These are phyloP conservation scores for Plasmodium ovale DNA, from an alignment of 169 alveolate species.

Conservation along the genomic window DNA sequence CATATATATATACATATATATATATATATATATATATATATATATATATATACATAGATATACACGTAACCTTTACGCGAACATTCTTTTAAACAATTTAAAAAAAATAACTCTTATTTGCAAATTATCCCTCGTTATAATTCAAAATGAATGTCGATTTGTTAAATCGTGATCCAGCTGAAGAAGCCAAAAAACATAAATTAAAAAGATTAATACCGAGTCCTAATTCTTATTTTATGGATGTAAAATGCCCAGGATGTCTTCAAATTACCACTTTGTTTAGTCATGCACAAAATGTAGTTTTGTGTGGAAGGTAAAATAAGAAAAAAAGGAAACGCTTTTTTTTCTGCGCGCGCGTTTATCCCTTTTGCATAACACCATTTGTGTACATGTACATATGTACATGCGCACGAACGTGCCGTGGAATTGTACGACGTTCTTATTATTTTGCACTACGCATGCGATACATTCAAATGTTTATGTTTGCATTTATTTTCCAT, in stretches of 20 bases:
- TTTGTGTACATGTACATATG: too few species aligned
- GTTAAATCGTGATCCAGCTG: conserved; percentile 95
- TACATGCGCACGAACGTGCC: too few species aligned
- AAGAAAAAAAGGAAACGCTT: conserved; percentile 3
- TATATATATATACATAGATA: conserved; percentile 11
- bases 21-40: conserved; percentile 26
- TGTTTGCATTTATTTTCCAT: background rate
- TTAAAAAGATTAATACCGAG: conserved; percentile 96
- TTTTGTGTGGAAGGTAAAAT: conserved; percentile 90
- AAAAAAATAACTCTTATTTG: background rate
- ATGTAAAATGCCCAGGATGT: conserved; percentile 98
- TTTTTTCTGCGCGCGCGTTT: background rate
- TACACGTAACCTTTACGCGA: background rate
- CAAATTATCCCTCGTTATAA: conserved; percentile 4
- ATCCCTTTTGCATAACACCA: conserved; percentile 4
- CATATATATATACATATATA: background rate
- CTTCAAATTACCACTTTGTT: conserved; percentile 95
- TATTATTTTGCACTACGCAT: too few species aligned
- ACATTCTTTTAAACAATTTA: background rate
- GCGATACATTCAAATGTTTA: conserved; percentile 1
- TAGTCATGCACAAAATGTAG: conserved; percentile 96
- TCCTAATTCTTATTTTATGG: conserved; percentile 99
- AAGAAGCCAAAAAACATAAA: conserved; percentile 96
- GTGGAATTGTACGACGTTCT: too few species aligned
- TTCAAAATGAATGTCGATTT: conserved; percentile 95